Evolutionary conservation across 345 rosid species (phyloP), one percentile per base, ranked within the genome.

Genomic region (Melastoma malabathricum): DNA sequence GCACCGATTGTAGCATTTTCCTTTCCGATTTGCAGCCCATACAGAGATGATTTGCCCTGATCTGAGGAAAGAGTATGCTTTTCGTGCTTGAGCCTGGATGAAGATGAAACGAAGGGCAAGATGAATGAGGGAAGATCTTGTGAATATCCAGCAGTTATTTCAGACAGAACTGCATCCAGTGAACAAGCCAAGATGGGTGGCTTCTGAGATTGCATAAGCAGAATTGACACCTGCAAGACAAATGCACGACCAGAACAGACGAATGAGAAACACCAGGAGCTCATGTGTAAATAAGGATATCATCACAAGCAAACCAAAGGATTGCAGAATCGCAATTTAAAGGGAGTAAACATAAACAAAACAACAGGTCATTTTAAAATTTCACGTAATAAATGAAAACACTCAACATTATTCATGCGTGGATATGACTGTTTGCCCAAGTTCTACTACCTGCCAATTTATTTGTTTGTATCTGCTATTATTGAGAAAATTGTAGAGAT

Each of bases 1-100:
- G 74, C 67, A 41, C 46, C 54, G 57, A 69, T 60, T 45, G 59
- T 12, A 20, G 72, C 86, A 27, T 86, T 83, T 69, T 74, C 84
- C 34, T 70, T 68, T 55, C 94, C 94, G 25, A 83, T 59, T 63
- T 73, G 94, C 56, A 81, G 49, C 49, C 78, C 59, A 52, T 68
- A 79, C 31, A 83, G 67, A 47, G 58, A 56, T 59, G 63, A 57
- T 46, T 68, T 64, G 38, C 64, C 60, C 60, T 52, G 65, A 25
- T 64, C 68, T 31, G 59, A 56, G 31, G 68, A 66, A 27, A 55
- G 46, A 38, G 62, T 59, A 62, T 52, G 75, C 54, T 50, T 68
- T 59, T 81, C 82, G 64, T 68, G 72, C 74, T 76, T 86, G 31
- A 89, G 81, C 72, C 75, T 78, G 27, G 86, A 70, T 52, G 75